These are phyloP conservation scores for Zoysia matrella DNA, from an alignment of 202 grass and related monocot species.

Conservation along the genomic window DNA sequence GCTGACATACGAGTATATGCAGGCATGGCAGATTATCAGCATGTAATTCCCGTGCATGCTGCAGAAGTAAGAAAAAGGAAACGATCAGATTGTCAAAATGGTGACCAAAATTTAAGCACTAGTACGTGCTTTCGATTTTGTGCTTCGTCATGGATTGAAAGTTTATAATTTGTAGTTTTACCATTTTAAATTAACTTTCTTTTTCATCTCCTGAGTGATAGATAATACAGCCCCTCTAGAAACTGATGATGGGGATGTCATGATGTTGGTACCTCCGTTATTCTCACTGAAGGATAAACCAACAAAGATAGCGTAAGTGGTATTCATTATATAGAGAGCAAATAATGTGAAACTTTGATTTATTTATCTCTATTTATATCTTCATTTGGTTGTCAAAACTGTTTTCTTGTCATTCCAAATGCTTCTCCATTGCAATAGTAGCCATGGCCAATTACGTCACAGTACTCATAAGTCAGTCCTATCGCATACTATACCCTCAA, in stretches of 20 bases:
- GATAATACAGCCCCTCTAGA: conserved; percentile 46
- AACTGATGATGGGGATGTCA: conserved; percentile 67
- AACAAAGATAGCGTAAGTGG: conserved; percentile 84
- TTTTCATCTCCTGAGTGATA: conserved; percentile 38
- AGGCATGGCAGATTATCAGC: conserved; percentile 94
- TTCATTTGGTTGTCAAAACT: no score
- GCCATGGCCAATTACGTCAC: neutral
- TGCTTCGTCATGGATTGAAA: conserved; percentile 24
- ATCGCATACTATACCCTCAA: neutral
- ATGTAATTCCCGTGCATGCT: conserved; percentile 81
- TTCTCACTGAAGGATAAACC: conserved; percentile 85
- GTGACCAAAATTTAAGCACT: conserved; percentile 39
- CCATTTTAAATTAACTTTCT: conserved; percentile 32
- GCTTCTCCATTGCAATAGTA: neutral
- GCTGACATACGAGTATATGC: conserved; percentile 27
- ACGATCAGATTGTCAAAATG: conserved; percentile 29
- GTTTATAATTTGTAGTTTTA: conserved; percentile 8
- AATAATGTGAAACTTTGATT: conserved; percentile 13
- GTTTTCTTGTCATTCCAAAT: neutral
- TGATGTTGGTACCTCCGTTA: conserved; percentile 88
- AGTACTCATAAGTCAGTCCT: neutral
- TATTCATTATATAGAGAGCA: conserved; percentile 23
- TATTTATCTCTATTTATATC: neutral
- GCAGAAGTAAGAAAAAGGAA: conserved; percentile 73
- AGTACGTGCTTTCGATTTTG: conserved; percentile 19